Percentiles rank a stretch among this genome's conserved stretches.
phyloP scores from a whole-genome alignment of 2,329 filamentous ascomycete species.

The Aspergillus sp. region DNA sequence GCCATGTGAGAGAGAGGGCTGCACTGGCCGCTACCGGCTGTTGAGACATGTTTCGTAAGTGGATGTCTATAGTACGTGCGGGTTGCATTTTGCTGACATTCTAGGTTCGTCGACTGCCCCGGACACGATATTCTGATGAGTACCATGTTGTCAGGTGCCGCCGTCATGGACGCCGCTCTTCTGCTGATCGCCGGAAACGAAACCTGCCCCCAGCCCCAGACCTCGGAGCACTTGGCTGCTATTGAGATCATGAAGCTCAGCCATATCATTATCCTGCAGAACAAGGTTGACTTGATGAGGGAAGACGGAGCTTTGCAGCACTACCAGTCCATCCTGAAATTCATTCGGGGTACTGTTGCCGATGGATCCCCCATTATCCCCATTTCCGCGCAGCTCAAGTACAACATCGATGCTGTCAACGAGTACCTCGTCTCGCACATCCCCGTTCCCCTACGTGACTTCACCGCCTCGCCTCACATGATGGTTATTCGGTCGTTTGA shows the following conservation, averaged over 20 bases:
- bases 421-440: slow-evolving; percentile 94
- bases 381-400: slow-evolving; percentile 95
- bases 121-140: slow-evolving; percentile 99
- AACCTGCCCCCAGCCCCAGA: slow-evolving; percentile 96
- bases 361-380: slow-evolving; percentile 93
- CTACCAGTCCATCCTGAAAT: slow-evolving; percentile 96
- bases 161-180: slow-evolving; percentile 97
- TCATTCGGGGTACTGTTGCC: slow-evolving; percentile 94
- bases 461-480: slow-evolving; percentile 90
- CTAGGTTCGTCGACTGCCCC: slow-evolving; percentile 92
- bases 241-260: slow-evolving; percentile 99
- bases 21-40: slow-evolving; percentile 77
- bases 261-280: slow-evolving; percentile 98
- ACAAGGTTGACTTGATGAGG: slow-evolving; percentile 98
- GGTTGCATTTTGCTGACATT: slow-evolving; percentile 6
- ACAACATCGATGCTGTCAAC: slow-evolving; percentile 98
- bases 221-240: slow-evolving; percentile 94
- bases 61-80: not conserved
- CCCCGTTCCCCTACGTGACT: slow-evolving; percentile 84
- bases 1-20: slow-evolving; percentile 89
- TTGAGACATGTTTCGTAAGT: slow-evolving; percentile 85
- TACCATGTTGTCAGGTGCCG: slow-evolving; percentile 98
- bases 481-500: slow-evolving; percentile 99
- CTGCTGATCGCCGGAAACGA: slow-evolving; percentile 97
- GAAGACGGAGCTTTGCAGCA: slow-evolving; percentile 90